phyloP scores from a whole-genome alignment of 345 rosid genomes.

The Barbarea vulgaris region DNA sequence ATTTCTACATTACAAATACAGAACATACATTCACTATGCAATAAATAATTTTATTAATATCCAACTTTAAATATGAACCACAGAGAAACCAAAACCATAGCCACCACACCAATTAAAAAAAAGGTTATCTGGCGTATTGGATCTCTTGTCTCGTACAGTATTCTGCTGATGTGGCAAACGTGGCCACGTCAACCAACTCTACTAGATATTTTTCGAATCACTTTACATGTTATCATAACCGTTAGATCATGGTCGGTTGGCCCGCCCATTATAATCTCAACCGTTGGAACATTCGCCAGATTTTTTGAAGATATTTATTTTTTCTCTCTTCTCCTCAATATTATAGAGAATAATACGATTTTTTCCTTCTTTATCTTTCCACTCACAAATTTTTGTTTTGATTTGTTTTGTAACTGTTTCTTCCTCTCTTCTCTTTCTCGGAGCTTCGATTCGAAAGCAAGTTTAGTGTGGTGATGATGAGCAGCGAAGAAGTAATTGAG shows the following conservation, averaged over 20 bases:
- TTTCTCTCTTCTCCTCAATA: not conserved
- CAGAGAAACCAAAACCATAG: slow-evolving; percentile 1
- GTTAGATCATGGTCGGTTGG: slow-evolving; percentile 42
- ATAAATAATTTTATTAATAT: not conserved
- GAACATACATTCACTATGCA: too few species aligned
- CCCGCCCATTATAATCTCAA: not conserved
- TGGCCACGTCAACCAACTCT: slow-evolving; percentile 44
- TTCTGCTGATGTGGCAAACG: slow-evolving; percentile 53
- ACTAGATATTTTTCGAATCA: slow-evolving; percentile 50
- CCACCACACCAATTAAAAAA: slow-evolving; percentile 32
- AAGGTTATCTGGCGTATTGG: slow-evolving; percentile 32
- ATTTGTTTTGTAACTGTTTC: slow-evolving; percentile 19
- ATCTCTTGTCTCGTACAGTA: slow-evolving; percentile 22
- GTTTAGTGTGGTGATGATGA: slow-evolving; percentile 38
- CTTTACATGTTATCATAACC: slow-evolving; percentile 11
- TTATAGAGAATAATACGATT: not conserved
- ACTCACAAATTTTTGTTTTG: slow-evolving; percentile 17
- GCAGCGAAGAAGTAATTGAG: slow-evolving; percentile 47
- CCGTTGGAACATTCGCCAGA: slow-evolving; percentile 43
- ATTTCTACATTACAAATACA: slow-evolving; percentile 1
- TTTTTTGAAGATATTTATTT: slow-evolving; percentile 56
- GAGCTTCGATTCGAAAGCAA: slow-evolving; percentile 13
- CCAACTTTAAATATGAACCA: slow-evolving; percentile 40
- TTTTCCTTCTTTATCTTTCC: slow-evolving; percentile 3
- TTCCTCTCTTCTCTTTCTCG: not conserved